Conservation (phyloP, 176 grass and related monocot species). For the Zizania latifolia region DNA sequence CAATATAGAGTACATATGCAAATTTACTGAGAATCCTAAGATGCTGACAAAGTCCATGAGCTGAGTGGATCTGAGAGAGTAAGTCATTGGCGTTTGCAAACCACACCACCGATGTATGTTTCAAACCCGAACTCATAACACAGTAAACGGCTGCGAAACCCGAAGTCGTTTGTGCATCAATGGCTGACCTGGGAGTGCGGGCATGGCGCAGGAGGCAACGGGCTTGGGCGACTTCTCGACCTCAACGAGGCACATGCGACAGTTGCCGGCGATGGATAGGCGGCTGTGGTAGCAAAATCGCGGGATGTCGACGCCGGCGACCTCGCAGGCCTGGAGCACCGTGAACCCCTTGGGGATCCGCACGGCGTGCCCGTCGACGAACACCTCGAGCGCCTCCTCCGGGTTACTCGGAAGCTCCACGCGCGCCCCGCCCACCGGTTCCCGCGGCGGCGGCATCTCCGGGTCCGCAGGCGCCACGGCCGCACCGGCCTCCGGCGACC, state of each 20-base stretch:
- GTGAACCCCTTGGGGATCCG: slow-evolving; percentile 93
- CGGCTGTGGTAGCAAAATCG: slow-evolving; percentile 96
- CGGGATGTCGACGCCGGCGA: slow-evolving; percentile 92
- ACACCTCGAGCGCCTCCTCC: slow-evolving; percentile 88
- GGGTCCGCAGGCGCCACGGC: slow-evolving; percentile 40
- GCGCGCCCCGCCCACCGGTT: slow-evolving; percentile 64
- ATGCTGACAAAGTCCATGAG: not conserved
- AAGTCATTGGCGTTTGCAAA: not conserved
- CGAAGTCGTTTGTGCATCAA: not conserved
- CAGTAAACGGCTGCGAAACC: not conserved
- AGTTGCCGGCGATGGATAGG: slow-evolving; percentile 87
- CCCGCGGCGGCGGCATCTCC: slow-evolving; percentile 35
- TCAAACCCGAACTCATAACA: not conserved
- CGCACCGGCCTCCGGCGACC: slow-evolving; percentile 49
- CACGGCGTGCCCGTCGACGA: slow-evolving; percentile 90
- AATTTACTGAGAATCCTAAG: not conserved
- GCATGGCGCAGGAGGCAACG: slow-evolving; percentile 98
- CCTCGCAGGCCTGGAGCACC: slow-evolving; percentile 97
- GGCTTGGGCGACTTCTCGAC: slow-evolving; percentile 99
- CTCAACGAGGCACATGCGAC: slow-evolving; percentile 99
- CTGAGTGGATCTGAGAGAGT: slow-evolving; percentile 22
- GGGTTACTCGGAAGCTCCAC: slow-evolving; percentile 55
- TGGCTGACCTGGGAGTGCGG: slow-evolving; percentile 71
- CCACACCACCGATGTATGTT: not conserved
- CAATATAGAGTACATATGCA: not conserved